Conservation (phyloP, 345 rosid genomes). For the Citrus sinensis region DNA sequence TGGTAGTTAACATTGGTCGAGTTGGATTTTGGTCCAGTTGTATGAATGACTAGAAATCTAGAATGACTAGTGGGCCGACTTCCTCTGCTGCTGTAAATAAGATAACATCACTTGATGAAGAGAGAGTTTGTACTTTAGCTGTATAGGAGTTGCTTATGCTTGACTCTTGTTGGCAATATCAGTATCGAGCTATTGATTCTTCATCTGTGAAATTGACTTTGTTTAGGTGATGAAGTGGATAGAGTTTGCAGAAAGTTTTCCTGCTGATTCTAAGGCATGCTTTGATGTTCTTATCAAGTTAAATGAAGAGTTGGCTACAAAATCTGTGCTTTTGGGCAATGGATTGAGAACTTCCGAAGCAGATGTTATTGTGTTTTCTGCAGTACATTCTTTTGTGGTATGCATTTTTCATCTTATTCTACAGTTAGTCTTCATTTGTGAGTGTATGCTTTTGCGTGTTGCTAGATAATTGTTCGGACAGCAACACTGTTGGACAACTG, state of each 20-base stretch:
- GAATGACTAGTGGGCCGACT: constrained; percentile 1
- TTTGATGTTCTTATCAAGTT: constrained; percentile 43
- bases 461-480: neutral
- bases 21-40: neutral
- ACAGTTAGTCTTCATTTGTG: neutral
- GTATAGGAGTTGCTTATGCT: neutral
- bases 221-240: constrained; percentile 77
- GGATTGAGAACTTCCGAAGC: constrained; percentile 78
- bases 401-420: constrained; percentile 5
- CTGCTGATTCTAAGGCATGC: constrained; percentile 40
- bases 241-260: constrained; percentile 56
- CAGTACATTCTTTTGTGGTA: constrained; percentile 71
- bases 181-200: neutral
- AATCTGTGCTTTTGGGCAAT: constrained; percentile 67
- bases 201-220: neutral
- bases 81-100: neutral
- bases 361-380: constrained; percentile 69
- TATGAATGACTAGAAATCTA: neutral
- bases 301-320: constrained; percentile 55
- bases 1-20: neutral
- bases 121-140: neutral
- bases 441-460: neutral
- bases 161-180: constrained; percentile 1
- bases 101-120: neutral
- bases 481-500: neutral